Evolutionary conservation across 106 monocot genomes (phyloP).

Genomic region (Alisma plantagoaquatica): DNA sequence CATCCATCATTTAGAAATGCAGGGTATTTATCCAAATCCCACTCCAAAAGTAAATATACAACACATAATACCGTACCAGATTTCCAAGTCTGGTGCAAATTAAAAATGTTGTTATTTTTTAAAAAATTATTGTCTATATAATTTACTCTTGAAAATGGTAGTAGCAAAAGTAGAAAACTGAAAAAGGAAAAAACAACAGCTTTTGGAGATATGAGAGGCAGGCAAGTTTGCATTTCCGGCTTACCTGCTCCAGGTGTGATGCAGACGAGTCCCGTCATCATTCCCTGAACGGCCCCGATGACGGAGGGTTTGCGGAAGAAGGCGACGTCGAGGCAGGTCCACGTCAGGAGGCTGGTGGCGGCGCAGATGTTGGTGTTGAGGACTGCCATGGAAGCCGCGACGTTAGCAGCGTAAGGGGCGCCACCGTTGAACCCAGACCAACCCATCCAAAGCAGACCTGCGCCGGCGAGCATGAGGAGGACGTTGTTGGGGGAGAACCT

Average conservation of each 20-base stretch:
- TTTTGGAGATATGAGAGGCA: no score
- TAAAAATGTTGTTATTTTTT: no score
- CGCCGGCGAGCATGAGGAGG: slow-evolving; percentile 32
- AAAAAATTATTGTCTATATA: no score
- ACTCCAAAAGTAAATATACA: no score
- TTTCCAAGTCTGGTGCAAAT: no score
- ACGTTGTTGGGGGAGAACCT: slow-evolving; percentile 38
- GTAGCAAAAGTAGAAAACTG: no score
- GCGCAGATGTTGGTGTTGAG: slow-evolving; percentile 13
- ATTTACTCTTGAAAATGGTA: no score
- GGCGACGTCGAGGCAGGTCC: slow-evolving; percentile 5
- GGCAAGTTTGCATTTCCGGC: no score
- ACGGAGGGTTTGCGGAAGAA: slow-evolving; percentile 8
- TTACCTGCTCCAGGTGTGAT: slow-evolving; percentile 19
- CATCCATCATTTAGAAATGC: no score
- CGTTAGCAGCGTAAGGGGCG: slow-evolving; percentile 2
- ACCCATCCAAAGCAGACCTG: slow-evolving; percentile 43
- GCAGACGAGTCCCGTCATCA: slow-evolving; percentile 45
- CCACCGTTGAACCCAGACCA: slow-evolving; percentile 46
- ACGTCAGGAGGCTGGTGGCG: slow-evolving; percentile 7
- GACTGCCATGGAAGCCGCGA: slow-evolving; percentile 4
- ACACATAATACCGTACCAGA: no score
- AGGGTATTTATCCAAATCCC: no score
- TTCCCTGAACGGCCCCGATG: slow-evolving; percentile 24
- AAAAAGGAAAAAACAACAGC: no score